Percentiles rank a stretch among this genome's conserved stretches.
Evolutionary conservation across 2,329 filamentous ascomycete species (phyloP).

Genomic region (Apiospora pterosperma): DNA sequence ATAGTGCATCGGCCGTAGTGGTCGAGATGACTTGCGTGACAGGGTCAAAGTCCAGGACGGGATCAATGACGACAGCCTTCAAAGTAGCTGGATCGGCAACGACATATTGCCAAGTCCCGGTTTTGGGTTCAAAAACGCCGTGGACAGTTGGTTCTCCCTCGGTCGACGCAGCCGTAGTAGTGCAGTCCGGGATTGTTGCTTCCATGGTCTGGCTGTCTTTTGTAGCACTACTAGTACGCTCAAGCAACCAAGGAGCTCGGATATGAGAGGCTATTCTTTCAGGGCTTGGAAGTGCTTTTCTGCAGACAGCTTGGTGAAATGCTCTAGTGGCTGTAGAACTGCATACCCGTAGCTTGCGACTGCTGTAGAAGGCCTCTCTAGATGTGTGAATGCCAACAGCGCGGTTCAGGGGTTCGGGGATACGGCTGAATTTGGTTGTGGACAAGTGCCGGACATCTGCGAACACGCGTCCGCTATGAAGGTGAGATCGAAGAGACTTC

Average conservation of each 20-base stretch:
- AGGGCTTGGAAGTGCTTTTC: not conserved
- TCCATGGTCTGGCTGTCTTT: not conserved
- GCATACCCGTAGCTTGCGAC: not conserved
- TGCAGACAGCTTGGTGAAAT: not conserved
- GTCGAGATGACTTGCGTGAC: constrained; percentile 12
- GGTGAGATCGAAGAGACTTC: not conserved
- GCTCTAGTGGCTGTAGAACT: not conserved
- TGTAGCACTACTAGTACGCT: not conserved
- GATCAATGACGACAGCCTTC: constrained; percentile 56
- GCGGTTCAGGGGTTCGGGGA: not conserved
- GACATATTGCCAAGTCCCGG: constrained; percentile 59
- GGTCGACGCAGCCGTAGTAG: constrained; percentile 5
- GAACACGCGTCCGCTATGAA: not conserved
- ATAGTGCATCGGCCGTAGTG: not conserved
- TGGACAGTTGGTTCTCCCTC: constrained; percentile 32
- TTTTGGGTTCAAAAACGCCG: constrained; percentile 34
- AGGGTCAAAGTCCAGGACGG: constrained; percentile 56
- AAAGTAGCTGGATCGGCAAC: constrained; percentile 50
- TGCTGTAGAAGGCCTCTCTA: not conserved
- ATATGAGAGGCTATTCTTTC: not conserved
- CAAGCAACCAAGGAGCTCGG: not conserved
- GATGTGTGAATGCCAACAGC: not conserved
- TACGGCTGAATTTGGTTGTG: not conserved
- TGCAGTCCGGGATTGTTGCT: not conserved
- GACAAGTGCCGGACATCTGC: not conserved